Conservation (phyloP, 208 protist genomes). For the Trypanosoma avium region DNA sequence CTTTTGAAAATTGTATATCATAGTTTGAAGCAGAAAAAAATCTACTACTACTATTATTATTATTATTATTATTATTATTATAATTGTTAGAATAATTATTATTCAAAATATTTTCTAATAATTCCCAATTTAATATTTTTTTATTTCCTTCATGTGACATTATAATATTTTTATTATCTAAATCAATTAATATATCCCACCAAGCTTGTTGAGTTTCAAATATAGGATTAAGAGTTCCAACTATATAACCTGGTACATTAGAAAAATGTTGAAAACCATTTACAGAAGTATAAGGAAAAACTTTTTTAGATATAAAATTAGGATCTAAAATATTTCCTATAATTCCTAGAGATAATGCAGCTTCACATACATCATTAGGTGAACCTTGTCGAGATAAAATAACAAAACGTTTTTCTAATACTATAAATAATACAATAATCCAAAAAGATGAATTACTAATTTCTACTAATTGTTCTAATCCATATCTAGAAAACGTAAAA, state of each 20-base stretch:
- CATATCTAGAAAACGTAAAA: conserved; percentile 51
- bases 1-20: conserved; percentile 37
- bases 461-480: conserved; percentile 63
- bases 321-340: conserved; percentile 64
- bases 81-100: not conserved
- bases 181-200: conserved; percentile 78
- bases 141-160: conserved; percentile 1
- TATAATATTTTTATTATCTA: conserved; percentile 50
- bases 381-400: conserved; percentile 59
- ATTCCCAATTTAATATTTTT: no score
- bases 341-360: conserved; percentile 57
- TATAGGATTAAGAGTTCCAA: conserved; percentile 82
- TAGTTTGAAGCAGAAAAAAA: conserved; percentile 25
- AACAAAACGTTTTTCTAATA: conserved; percentile 75
- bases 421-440: conserved; percentile 53
- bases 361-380: conserved; percentile 74
- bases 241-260: conserved; percentile 70
- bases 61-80: not conserved
- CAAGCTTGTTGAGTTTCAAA: conserved; percentile 62
- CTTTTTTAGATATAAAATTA: conserved; percentile 59
- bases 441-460: conserved; percentile 55
- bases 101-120: not conserved
- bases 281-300: conserved; percentile 82
- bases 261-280: conserved; percentile 58
- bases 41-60: not conserved